Conservation (phyloP, 805 yeast genomes). For the Zygotorulaspora sp. region DNA sequence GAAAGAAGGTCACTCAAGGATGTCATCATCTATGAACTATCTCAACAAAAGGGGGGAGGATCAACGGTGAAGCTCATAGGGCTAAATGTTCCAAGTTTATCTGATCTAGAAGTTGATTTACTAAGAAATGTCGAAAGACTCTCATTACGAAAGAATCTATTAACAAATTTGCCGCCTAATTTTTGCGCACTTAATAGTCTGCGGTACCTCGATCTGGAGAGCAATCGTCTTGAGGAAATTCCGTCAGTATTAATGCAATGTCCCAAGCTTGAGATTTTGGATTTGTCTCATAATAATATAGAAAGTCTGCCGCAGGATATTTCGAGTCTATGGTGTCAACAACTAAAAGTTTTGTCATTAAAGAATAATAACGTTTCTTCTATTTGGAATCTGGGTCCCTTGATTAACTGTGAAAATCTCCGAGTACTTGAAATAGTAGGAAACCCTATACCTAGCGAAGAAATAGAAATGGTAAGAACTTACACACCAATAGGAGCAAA, state of each 20-base stretch:
- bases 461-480: constrained; percentile 40
- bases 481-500: constrained; percentile 36
- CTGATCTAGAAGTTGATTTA: constrained; percentile 38
- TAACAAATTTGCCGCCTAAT: constrained; percentile 45
- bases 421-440: constrained; percentile 56
- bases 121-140: constrained; percentile 44
- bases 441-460: constrained; percentile 53
- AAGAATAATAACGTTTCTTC: constrained; percentile 50
- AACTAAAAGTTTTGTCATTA: constrained; percentile 55
- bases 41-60: constrained; percentile 16
- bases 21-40: constrained; percentile 11
- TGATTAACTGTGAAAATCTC: constrained; percentile 49
- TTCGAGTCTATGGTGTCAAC: constrained; percentile 36
- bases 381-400: constrained; percentile 46
- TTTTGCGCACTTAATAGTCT: constrained; percentile 44
- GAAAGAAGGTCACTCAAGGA: constrained; percentile 12
- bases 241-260: constrained; percentile 44
- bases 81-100: constrained; percentile 37
- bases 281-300: constrained; percentile 55
- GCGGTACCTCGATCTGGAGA: constrained; percentile 61
- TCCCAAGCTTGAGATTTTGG: constrained; percentile 55
- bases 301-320: constrained; percentile 44
- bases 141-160: constrained; percentile 49
- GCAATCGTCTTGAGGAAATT: constrained; percentile 50
- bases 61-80: constrained; percentile 39